phyloP scores from a whole-genome alignment of 345 rosid genomes.

The Sisymbrium altissimum region DNA sequence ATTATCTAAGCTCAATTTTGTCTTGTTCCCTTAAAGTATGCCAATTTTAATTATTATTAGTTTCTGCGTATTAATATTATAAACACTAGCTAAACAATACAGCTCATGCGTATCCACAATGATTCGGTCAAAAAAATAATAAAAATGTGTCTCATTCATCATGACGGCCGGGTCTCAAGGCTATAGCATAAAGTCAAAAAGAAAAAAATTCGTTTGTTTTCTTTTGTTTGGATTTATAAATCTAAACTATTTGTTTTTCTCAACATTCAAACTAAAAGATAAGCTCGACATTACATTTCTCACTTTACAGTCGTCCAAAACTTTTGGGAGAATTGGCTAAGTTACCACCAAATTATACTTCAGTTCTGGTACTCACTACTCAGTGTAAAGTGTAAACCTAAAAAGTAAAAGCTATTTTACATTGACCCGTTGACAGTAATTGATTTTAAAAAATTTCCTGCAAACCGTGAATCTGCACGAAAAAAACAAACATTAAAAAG shows the following conservation, averaged over 20 bases:
- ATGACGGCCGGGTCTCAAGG: constrained; percentile 1
- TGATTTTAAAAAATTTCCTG: neutral
- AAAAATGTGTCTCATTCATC: constrained; percentile 12
- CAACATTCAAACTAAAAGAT: neutral
- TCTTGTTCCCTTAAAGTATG: constrained; percentile 16
- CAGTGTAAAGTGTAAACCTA: neutral
- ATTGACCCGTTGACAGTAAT: neutral
- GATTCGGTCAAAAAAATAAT: constrained; percentile 22
- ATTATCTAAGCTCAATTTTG: constrained; percentile 15
- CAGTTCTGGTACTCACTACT: neutral
- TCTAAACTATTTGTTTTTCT: neutral
- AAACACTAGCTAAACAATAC: neutral
- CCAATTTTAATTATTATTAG: neutral
- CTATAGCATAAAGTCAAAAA: constrained; percentile 4
- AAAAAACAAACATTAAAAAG: constrained; percentile 1
- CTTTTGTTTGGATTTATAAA: neutral
- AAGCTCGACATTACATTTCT: neutral
- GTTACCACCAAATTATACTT: neutral
- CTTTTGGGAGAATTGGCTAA: neutral
- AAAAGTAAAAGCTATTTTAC: neutral
- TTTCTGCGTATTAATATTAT: neutral
- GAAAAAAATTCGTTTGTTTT: neutral
- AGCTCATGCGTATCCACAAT: constrained; percentile 31
- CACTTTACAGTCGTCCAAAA: neutral
- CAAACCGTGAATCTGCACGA: constrained; percentile 25